Base-by-base conservation (phyloP, 163 green algal species). In the Scenedesmus sp. region DNA sequence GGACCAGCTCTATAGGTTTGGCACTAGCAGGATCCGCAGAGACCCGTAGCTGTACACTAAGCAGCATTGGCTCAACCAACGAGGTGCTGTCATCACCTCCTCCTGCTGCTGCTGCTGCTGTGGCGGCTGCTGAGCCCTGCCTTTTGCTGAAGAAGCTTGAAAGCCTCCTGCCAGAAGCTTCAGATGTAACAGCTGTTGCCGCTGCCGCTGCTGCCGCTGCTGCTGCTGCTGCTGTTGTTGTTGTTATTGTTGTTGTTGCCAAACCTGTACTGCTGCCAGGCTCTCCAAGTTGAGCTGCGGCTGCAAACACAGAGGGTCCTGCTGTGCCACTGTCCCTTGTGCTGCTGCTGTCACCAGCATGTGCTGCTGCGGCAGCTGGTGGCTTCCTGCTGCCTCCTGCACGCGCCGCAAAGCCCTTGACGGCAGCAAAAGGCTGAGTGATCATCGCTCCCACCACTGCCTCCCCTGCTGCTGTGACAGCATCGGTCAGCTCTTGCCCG, bases 381-480 rank as follows among this genome's bases (percentile, higher is more conserved):
- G 60, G 34, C 64, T 64, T 64, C 70, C 23, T 76, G 87, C 59
- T 59, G 73, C 87, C n/a, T 26, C 59, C 83, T 67, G 82, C 54
- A 52, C 83, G 55, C 20, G 57, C 46, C 13, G 87, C 87, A 34
- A 91, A 60, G 3, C 73, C 87, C 56, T 91, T 91, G 52, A 77
- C 87, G 4, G 67, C 86, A 73, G 86, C 86, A 59, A 84, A 82
- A 8, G 85, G 85, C 64, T 90, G 85, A 16, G 54, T 79, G 5
- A 79, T 67, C 46, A 90, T 90, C 7, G 87, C 87, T n/a, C 34
- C 87, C 54, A 66, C 59, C 2, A 91, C 56, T 52, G 76, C 87
- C 6, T 66, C 87, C 5, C 87, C 76, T 23, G 87, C 87, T 79
- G 87, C 87, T 81, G 87, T 76, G 13, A 87, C 56, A 18, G 87